Percentiles rank a stretch among this genome's conserved stretches.
Evolutionary conservation across 1,284 basidiomycete genomes (phyloP).

Genomic region (Pseudomicrostroma phylloplanum): DNA sequence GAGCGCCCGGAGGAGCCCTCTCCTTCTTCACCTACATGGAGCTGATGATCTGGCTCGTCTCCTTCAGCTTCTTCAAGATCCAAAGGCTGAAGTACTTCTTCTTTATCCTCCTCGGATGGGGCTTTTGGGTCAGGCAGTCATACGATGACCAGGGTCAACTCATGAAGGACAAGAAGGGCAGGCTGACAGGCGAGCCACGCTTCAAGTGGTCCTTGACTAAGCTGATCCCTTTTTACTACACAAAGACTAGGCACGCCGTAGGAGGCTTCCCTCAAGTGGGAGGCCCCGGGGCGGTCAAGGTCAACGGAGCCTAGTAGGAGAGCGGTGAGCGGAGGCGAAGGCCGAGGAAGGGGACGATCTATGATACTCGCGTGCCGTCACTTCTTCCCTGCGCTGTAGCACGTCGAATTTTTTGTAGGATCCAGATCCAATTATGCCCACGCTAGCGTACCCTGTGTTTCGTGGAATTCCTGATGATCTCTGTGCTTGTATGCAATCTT

Average conservation of each 20-base stretch:
- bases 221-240: conserved; percentile 5
- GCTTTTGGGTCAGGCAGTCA: conserved; percentile 32
- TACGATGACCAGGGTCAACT: not conserved
- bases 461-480: too few relatives aligned
- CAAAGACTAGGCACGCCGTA: not conserved
- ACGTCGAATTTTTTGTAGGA: not conserved
- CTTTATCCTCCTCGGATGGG: conserved; percentile 43
- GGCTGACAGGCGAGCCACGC: conserved; percentile 4
- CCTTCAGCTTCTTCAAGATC: conserved; percentile 37
- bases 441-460: not conserved
- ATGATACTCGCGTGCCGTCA: not conserved
- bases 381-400: not conserved
- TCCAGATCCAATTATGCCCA: not conserved
- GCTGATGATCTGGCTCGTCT: conserved; percentile 50
- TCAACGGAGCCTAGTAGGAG: conserved; percentile 1
- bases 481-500: too few relatives aligned
- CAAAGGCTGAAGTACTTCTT: conserved; percentile 23
- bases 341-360: too few relatives aligned
- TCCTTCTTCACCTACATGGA: conserved; percentile 65
- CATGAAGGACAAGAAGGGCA: conserved; percentile 5
- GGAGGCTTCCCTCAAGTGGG: not conserved
- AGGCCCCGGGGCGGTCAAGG: not conserved
- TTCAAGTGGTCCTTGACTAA: conserved; percentile 11
- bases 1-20: conserved; percentile 58
- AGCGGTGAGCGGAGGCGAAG: too few relatives aligned